Evolutionary conservation across 2,329 filamentous ascomycete species (phyloP).

Genomic region (Remersonia thermophila): DNA sequence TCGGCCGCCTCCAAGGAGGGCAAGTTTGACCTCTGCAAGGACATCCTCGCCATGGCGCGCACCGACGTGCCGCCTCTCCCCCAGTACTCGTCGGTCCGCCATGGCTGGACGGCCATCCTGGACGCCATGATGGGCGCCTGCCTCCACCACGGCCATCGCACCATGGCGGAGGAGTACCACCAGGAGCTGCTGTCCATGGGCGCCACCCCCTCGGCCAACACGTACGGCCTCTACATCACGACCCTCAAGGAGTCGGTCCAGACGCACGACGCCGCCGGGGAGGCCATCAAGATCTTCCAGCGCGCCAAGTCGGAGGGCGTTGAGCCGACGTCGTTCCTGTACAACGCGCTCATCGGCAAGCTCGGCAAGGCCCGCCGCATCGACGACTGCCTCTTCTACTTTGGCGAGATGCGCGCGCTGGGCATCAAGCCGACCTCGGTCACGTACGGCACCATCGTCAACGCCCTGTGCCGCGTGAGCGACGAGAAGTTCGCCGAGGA

Average conservation of each 20-base stretch:
- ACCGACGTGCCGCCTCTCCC: slow-evolving; percentile 74
- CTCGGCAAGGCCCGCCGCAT: slow-evolving; percentile 95
- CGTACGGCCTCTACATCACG: slow-evolving; percentile 97
- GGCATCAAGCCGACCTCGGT: slow-evolving; percentile 93
- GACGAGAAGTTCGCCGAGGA: slow-evolving; percentile 97
- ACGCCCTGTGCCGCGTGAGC: slow-evolving; percentile 90
- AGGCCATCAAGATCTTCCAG: slow-evolving; percentile 95
- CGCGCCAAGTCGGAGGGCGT: slow-evolving; percentile 88
- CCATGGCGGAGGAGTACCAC: slow-evolving; percentile 74
- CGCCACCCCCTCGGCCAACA: slow-evolving; percentile 87
- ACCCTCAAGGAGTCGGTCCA: slow-evolving; percentile 94
- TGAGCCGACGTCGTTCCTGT: slow-evolving; percentile 90
- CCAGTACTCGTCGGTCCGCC: slow-evolving; percentile 77
- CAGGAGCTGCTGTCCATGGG: slow-evolving; percentile 86
- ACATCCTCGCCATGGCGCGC: slow-evolving; percentile 81
- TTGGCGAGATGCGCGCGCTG: slow-evolving; percentile 88
- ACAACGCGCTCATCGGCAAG: slow-evolving; percentile 97
- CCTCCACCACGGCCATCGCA: slow-evolving; percentile 68
- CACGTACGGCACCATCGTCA: slow-evolving; percentile 96
- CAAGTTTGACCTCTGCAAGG: slow-evolving; percentile 69
- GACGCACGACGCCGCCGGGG: slow-evolving; percentile 94
- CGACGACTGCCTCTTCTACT: slow-evolving; percentile 96
- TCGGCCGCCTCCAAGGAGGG: slow-evolving; percentile 75
- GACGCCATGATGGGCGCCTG: slow-evolving; percentile 95
- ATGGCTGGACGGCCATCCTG: slow-evolving; percentile 92